These are phyloP conservation scores for Pseudohalonectria lignicola DNA, from an alignment of 2,329 filamentous ascomycete genomes.

Conservation along the genomic window DNA sequence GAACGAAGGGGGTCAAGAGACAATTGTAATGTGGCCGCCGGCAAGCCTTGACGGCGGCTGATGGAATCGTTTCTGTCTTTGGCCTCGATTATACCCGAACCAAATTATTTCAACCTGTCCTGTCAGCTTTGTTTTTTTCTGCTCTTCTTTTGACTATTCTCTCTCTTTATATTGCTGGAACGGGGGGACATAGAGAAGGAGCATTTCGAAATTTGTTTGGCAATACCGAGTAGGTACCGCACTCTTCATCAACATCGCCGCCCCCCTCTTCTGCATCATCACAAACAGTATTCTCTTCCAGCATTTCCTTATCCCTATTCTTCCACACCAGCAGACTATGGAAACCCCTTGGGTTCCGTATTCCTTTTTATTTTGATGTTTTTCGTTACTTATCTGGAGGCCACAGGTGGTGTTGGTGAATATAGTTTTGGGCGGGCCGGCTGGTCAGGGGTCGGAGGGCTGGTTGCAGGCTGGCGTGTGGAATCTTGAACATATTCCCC, in stretches of 20 bases:
- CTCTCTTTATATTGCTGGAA: too few relatives aligned
- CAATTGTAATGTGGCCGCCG: too few relatives aligned
- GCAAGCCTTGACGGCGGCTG: too few relatives aligned
- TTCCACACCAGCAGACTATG: too few relatives aligned
- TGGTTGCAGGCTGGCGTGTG: constrained; percentile 1
- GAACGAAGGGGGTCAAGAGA: neutral
- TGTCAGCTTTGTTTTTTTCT: constrained; percentile 8
- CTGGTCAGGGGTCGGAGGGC: neutral
- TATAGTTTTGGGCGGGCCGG: neutral
- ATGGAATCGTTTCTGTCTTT: too few relatives aligned
- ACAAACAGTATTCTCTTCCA: neutral
- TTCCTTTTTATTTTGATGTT: neutral
- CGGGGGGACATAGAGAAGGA: constrained; percentile 1
- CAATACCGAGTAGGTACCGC: neutral
- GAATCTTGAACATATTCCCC: too few relatives aligned
- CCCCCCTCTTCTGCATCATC: neutral
- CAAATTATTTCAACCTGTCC: too few relatives aligned
- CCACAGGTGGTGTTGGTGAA: neutral
- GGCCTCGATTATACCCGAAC: too few relatives aligned
- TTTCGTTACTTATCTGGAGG: neutral
- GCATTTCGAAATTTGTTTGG: constrained; percentile 1
- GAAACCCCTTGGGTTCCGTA: too few relatives aligned
- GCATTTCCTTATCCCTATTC: neutral
- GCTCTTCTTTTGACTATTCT: constrained; percentile 3
- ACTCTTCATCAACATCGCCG: neutral